phyloP scores from a whole-genome alignment of 1,284 basidiomycete species.

The Anthracocystis setariae region DNA sequence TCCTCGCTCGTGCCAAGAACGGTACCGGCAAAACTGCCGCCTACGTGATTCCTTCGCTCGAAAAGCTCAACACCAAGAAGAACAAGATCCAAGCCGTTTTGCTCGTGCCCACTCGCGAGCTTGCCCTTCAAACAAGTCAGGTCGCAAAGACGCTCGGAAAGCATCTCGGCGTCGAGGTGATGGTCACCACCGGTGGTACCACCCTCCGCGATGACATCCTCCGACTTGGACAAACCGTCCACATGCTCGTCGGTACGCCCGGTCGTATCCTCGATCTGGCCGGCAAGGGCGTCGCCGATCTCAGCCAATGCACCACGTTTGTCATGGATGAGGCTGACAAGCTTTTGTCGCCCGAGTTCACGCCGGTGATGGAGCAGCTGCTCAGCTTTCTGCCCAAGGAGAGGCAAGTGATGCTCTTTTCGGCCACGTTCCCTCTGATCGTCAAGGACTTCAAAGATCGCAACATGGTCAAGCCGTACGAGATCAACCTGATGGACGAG shows the following conservation, averaged over 20 bases:
- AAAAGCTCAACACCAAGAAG: conserved; percentile 86
- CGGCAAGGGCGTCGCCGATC: conserved; percentile 91
- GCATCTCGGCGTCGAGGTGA: conserved; percentile 93
- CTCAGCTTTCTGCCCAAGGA: conserved; percentile 84
- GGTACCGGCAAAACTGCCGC: conserved; percentile 84
- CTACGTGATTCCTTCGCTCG: conserved; percentile 95
- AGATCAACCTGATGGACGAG: conserved; percentile 99
- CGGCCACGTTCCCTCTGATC: conserved; percentile 97
- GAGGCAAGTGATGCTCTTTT: conserved; percentile 98
- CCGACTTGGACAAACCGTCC: conserved; percentile 83
- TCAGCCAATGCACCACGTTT: conserved; percentile 92
- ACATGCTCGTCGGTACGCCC: conserved; percentile 95
- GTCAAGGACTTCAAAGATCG: conserved; percentile 99
- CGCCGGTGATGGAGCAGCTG: conserved; percentile 97
- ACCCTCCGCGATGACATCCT: conserved; percentile 98
- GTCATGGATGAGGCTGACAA: conserved; percentile 92
- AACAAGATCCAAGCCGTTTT: conserved; percentile 82
- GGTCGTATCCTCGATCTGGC: conserved; percentile 95
- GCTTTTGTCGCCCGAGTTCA: conserved; percentile 95
- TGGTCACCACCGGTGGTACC: conserved; percentile 99
- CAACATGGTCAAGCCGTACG: conserved; percentile 95
- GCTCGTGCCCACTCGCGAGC: conserved; percentile 67
- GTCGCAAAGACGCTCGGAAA: conserved; percentile 97
- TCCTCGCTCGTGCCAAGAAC: conserved; percentile 77
- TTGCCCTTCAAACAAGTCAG: conserved; percentile 81